Conservation (phyloP, 352 stramenopile species). For the Achlya hypogyna region DNA sequence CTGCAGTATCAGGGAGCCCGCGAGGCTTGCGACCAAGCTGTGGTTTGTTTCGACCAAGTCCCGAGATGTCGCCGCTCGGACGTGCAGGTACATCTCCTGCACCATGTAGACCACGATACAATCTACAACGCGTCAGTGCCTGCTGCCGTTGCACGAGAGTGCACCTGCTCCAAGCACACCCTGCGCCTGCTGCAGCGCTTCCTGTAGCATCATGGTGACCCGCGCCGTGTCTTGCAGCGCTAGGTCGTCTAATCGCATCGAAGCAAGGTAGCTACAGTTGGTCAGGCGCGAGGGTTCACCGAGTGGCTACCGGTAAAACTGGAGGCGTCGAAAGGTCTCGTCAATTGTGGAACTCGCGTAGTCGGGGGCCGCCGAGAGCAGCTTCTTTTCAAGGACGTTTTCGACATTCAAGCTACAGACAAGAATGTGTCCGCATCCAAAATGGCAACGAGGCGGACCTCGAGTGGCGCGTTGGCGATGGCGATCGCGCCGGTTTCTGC, state of each 20-base stretch:
- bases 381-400: neutral
- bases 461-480: neutral
- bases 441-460: neutral
- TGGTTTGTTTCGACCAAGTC: slow-evolving; percentile 9
- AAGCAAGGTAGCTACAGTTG: neutral
- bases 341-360: neutral
- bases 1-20: neutral
- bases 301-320: neutral
- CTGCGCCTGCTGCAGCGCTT: neutral
- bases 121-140: neutral
- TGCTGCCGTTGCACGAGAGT: neutral
- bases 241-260: neutral
- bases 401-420: slow-evolving; percentile 1
- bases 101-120: slow-evolving; percentile 3
- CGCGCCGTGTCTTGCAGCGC: neutral
- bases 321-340: neutral
- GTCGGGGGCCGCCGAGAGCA: neutral
- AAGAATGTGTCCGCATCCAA: neutral
- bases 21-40: neutral
- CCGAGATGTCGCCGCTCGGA: neutral
- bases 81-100: neutral
- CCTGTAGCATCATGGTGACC: slow-evolving; percentile 2
- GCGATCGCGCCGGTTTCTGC: neutral
- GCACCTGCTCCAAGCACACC: neutral
- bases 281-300: neutral